phyloP scores from a whole-genome alignment of 75 land plant genomes.

The Picea glauca region DNA sequence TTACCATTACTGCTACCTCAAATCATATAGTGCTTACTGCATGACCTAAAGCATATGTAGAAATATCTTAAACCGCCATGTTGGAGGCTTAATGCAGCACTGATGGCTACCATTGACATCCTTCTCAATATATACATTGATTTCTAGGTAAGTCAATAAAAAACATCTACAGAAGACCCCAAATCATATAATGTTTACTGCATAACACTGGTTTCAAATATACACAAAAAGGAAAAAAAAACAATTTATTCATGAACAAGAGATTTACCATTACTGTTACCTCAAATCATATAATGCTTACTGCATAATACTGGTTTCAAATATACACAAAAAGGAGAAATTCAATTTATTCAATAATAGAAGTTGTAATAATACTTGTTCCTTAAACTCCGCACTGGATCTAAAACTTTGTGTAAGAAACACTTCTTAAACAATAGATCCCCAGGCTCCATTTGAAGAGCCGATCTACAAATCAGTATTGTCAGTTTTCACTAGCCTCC shows the following conservation, averaged over 20 bases:
- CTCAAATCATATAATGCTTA: background rate
- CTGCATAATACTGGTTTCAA: too few species aligned
- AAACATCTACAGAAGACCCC: background rate
- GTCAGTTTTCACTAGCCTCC: slow-evolving; percentile 88
- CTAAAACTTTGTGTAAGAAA: slow-evolving; percentile 61
- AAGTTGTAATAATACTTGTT: slow-evolving; percentile 55
- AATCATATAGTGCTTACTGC: too few species aligned
- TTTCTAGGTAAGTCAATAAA: background rate
- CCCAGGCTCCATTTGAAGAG: slow-evolving; percentile 85
- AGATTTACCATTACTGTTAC: slow-evolving; percentile 1
- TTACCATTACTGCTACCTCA: background rate
- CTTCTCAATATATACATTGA: slow-evolving; percentile 93
- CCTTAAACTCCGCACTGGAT: slow-evolving; percentile 70
- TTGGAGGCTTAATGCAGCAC: too few species aligned
- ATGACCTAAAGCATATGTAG: background rate
- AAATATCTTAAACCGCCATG: too few species aligned
- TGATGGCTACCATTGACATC: slow-evolving; percentile 87
- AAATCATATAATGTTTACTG: too few species aligned
- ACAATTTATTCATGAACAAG: background rate
- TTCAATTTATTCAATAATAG: background rate
- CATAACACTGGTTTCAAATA: background rate
- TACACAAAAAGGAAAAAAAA: background rate
- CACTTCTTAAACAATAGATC: slow-evolving; percentile 91
- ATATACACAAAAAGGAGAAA: background rate
- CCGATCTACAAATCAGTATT: slow-evolving; percentile 79